Base-by-base conservation (phyloP, 2,329 filamentous ascomycete species). In the Fusarium sp. region DNA sequence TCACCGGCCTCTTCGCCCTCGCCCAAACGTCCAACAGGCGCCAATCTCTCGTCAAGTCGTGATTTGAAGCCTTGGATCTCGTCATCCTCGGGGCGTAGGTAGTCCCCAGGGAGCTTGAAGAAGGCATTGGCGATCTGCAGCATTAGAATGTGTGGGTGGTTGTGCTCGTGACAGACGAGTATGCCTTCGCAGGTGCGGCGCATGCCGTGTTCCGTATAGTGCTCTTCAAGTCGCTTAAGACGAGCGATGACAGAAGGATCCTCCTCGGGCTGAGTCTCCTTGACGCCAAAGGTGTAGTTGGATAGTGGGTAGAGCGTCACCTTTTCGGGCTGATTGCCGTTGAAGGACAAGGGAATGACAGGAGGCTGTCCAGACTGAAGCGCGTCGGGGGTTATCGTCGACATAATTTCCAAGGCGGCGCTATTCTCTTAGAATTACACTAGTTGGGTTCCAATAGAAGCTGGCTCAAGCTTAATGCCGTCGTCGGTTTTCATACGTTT, bases 121-220 rank as follows among this genome's bases (percentile, higher is more conserved):
- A 99, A 99, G 23, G 96, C 95, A 79, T 99, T 99, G 52, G 96
- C 96, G 75, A 99, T 99, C 85, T 99, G 96, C 67, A 99, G 87
- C 96, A 99, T 98, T 71, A 99, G 84, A 68, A 99, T 97, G 80
- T 99, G 96, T 15, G 96, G 96, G 80, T 98, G 96, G 82, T 97
- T 98, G 84, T 98, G 95, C 81, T 99, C 96, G 79, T 99, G 96
- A 82, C 96, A 99, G 72, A 99, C 93, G 46, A 99, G 87, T 73
- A 99, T 93, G 74, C 94, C 96, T 82, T 99, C 96, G 80, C 95
- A 97, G 18, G 96, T 98, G 56, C 96, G 90, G 58, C 96, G 91
- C 96, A 99, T 99, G 76, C 96, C 96, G 84, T 98, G 90, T 67
- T 90, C 86, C 29, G 88, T 85, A 79, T 97, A 99, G 81, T 99